A percentile compares a stretch with the other conserved stretches of the same genome.
phyloP scores from a whole-genome alignment of 306 rosid species.

The Psophocarpus tetragonolobus region DNA sequence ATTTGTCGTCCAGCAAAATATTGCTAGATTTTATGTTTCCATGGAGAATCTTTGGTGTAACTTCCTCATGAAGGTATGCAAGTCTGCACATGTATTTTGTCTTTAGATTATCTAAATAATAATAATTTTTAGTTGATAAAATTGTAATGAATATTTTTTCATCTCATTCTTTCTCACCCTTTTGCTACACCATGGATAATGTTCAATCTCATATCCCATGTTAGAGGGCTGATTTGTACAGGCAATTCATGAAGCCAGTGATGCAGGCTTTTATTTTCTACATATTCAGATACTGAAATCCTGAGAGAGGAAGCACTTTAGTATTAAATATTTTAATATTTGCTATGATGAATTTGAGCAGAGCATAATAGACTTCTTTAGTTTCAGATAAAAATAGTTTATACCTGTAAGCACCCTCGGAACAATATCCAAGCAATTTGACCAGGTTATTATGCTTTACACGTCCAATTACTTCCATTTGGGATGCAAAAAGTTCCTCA shows the following conservation, averaged over 20 bases:
- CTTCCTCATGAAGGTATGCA: conserved; percentile 70
- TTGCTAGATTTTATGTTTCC: conserved; percentile 54
- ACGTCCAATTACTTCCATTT: conserved; percentile 59
- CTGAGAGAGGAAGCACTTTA: conserved; percentile 31
- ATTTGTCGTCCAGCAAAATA: conserved; percentile 58
- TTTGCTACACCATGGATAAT: conserved; percentile 63
- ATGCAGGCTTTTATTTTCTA: conserved; percentile 60
- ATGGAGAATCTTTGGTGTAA: conserved; percentile 60
- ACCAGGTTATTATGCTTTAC: conserved; percentile 58
- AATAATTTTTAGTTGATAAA: background rate
- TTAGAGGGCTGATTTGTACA: conserved; percentile 50
- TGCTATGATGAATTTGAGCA: background rate
- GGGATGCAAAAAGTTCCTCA: conserved; percentile 46
- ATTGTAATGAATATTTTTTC: background rate
- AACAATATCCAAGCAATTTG: conserved; percentile 58
- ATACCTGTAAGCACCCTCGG: conserved; percentile 53
- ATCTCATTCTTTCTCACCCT: conserved; percentile 49
- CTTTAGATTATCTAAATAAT: background rate
- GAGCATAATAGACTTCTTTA: background rate
- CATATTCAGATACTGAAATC: conserved; percentile 57
- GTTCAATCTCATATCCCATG: conserved; percentile 58
- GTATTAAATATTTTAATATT: background rate
- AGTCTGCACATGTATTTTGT: conserved; percentile 47
- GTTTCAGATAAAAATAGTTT: background rate
- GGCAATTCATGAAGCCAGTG: conserved; percentile 66